phyloP scores from a whole-genome alignment of 495 filamentous ascomycete species.

The Aspergillus diversus region DNA sequence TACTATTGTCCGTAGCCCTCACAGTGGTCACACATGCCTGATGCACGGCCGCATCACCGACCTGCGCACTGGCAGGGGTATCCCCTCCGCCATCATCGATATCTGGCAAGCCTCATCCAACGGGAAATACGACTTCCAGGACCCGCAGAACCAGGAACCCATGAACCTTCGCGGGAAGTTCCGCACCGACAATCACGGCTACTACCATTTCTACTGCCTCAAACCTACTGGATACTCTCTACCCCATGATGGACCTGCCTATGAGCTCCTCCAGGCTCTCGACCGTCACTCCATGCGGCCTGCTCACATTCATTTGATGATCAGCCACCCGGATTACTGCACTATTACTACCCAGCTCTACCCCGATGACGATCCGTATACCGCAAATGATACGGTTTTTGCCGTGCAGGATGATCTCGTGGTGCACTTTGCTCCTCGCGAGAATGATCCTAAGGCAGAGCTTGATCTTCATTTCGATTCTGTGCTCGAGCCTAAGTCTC shows the following conservation, averaged over 20 bases:
- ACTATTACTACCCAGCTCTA: slow-evolving; percentile 67
- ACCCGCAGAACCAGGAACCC: slow-evolving; percentile 71
- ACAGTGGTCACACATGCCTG: slow-evolving; percentile 20
- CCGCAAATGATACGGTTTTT: slow-evolving; percentile 66
- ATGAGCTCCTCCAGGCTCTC: slow-evolving; percentile 67
- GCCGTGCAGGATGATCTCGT: slow-evolving; percentile 68
- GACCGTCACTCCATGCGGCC: slow-evolving; percentile 65
- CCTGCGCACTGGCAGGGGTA: slow-evolving; percentile 78
- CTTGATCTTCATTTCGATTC: slow-evolving; percentile 49
- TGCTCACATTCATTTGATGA: slow-evolving; percentile 55
- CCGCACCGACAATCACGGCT: slow-evolving; percentile 72
- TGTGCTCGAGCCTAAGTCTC: too few species aligned
- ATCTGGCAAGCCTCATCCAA: slow-evolving; percentile 87
- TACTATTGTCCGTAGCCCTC: slow-evolving; percentile 68
- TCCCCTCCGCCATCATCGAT: slow-evolving; percentile 73
- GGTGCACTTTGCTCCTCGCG: slow-evolving; percentile 63
- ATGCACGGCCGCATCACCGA: slow-evolving; percentile 64
- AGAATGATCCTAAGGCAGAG: slow-evolving; percentile 49
- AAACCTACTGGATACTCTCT: slow-evolving; percentile 80
- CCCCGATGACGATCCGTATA: slow-evolving; percentile 60
- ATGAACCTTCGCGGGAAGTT: slow-evolving; percentile 81
- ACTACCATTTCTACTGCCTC: slow-evolving; percentile 81
- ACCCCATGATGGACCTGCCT: slow-evolving; percentile 75
- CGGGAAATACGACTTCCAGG: slow-evolving; percentile 90
- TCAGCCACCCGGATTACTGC: slow-evolving; percentile 52